Conservation (phyloP, 2,329 filamentous ascomycete species). For the Metarhizium robertsii region DNA sequence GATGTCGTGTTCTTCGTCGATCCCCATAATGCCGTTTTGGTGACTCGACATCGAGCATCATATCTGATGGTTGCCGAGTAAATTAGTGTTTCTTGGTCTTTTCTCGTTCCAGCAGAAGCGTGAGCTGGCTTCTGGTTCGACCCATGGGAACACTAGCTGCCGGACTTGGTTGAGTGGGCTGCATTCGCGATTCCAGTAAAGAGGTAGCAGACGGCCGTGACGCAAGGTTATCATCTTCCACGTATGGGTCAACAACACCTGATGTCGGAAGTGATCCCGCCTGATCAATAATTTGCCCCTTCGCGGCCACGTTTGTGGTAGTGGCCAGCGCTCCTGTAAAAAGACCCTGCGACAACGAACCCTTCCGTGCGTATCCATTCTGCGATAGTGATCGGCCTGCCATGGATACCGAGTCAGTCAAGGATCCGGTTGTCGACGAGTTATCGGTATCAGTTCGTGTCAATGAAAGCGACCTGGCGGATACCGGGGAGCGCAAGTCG, state of each 20-base stretch:
- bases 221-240: constrained; percentile 16
- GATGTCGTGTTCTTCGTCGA: background rate
- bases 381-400: constrained; percentile 25
- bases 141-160: constrained; percentile 38
- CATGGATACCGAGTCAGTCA: constrained; percentile 9
- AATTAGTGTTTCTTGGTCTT: constrained; percentile 26
- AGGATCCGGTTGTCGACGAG: constrained; percentile 4
- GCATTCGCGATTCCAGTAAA: constrained; percentile 29
- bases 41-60: background rate
- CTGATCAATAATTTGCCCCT: constrained; percentile 35
- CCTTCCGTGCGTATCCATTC: constrained; percentile 17
- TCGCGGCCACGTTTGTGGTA: constrained; percentile 31
- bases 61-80: background rate
- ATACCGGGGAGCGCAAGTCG: constrained; percentile 3
- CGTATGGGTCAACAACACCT: constrained; percentile 10
- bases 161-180: constrained; percentile 39
- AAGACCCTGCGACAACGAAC: constrained; percentile 15
- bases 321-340: constrained; percentile 27
- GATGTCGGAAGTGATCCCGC: constrained; percentile 22
- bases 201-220: constrained; percentile 14
- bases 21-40: background rate
- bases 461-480: constrained; percentile 1
- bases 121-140: constrained; percentile 52
- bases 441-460: constrained; percentile 5
- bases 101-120: constrained; percentile 46